Base-by-base conservation (phyloP, 2,329 filamentous ascomycete species). In the Penicillium psychrosexuale region DNA sequence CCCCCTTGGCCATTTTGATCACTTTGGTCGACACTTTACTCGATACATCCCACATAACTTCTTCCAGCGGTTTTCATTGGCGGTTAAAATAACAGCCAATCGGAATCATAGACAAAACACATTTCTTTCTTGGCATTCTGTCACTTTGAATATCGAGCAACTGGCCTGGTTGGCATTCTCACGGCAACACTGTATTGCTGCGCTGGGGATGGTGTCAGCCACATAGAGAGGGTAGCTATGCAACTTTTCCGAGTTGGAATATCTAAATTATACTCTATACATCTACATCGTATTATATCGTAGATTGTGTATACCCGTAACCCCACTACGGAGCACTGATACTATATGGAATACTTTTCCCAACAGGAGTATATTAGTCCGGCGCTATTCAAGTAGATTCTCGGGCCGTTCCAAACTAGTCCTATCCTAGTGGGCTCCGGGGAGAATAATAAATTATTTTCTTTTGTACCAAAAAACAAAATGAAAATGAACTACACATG, bases 41-140 rank as follows among this genome's bases (percentile, higher is more conserved):
- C 24, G 9, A 6, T 8, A 38, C 27, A 46, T 28, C 40, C 28
- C 27, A 5, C 43, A 40, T 13, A 38, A 22, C 48, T 27, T 52
- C 36, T 52, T 47, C 50, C 50, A n/a, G 3, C 13, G 43, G 1
- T 47, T 53, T 8, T 53, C 3, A 47, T 53, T 40, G 50, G 50
- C 13, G 36, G 50, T 22, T 34, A 13, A 27, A 39, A 47, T 1
- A 17, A 15, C 43, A 39, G 36, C 50, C 50, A 53, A 53, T 47
- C 43, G 28, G 36, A 40, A 31, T 8, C 13, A 8, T 13, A 47
- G 15, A 15, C 22, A 3, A 13, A 38, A 19, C 12, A 3, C 12
- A 22, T 39, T 31, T 8, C 3, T 43, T 17, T 30, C 38, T 44
- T 37, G 46, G 45, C 51, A 31, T 17, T 31, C 3, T 27, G 17